Evolutionary conservation across 495 filamentous ascomycete species (phyloP), one percentile per base, ranked within the genome.

Genomic region (Talaromyces proteolyticus): DNA sequence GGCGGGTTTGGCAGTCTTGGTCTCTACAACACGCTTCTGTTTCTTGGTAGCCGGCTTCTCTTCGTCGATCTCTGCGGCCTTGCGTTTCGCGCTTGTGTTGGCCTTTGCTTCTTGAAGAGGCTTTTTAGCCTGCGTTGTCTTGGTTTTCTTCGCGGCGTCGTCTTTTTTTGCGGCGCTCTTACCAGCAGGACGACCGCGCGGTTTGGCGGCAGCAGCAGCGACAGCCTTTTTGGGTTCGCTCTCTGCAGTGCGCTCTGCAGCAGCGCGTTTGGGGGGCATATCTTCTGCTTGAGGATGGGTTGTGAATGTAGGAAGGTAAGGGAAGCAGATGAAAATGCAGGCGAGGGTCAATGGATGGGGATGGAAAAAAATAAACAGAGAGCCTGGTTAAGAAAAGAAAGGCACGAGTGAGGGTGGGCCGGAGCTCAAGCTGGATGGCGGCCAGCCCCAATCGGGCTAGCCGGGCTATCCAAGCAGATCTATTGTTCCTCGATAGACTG

Each of bases 61-160:
- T 10, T 49, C 47, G n/a, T 39, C 11, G 20, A 39, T 36, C 8
- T 29, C 47, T 16, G 39, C 47, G 22, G 47, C 47, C 47, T 49
- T 49, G 47, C 47, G 47, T 36, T 49, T 49, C 24, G 29, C 36
- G 47, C 47, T 49, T 7, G 47, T 49, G 37, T 49, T 49, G 47
- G 47, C 47, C 20, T 49, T 49, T 23, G 47, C 47, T 49, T 49
- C 47, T 37, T 47, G 44, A 22, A 47, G 44, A 22, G 47, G 47
- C 21, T 49, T 49, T 26, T 49, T 49, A 21, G 47, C 18, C 14
- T 49, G 17, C 11, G 47, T 41, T 3, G 21, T 16, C 11, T 41
- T 49, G 20, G 26, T 17, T n/a, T n/a, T 49, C 36, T 49, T 49
- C 19, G 24, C 38, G 20, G 47, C 25, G 20, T 18, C 11, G 18